Conservation (phyloP, 768 basidiomycete species). For the Lactarius sanguifluus region DNA sequence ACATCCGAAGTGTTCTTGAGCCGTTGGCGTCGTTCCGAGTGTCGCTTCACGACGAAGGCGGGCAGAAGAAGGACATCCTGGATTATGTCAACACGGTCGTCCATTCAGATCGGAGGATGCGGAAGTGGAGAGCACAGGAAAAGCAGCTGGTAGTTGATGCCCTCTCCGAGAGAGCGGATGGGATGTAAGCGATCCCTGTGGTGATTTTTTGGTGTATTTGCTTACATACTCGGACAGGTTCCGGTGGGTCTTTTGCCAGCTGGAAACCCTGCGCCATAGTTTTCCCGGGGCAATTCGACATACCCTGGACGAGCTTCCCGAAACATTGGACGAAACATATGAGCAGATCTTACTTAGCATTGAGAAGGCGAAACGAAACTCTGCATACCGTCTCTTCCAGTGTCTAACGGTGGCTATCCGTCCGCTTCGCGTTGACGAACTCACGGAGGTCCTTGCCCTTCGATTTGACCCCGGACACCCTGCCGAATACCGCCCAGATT, state of each 20-base stretch:
- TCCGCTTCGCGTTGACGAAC: slow-evolving; percentile 1
- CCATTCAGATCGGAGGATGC: neutral
- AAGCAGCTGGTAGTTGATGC: neutral
- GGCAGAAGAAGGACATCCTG: neutral
- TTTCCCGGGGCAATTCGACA: neutral
- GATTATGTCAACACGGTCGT: neutral
- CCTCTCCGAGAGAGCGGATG: neutral
- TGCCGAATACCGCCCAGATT: neutral
- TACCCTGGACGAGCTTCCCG: neutral
- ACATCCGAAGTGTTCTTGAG: neutral
- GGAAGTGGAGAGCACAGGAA: neutral
- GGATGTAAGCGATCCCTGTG: neutral
- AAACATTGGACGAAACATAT: neutral
- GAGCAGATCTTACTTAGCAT: neutral
- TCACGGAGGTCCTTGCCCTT: neutral
- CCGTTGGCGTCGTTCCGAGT: neutral
- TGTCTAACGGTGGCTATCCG: neutral
- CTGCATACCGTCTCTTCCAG: neutral
- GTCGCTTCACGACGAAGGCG: neutral
- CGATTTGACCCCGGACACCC: neutral
- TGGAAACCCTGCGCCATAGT: neutral
- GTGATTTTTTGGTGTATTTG: too few species aligned
- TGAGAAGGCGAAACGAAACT: neutral
- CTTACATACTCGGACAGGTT: neutral
- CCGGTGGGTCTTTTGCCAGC: neutral